Conservation (phyloP, 78 protist genomes). For the Emiliania huxleyi region DNA sequence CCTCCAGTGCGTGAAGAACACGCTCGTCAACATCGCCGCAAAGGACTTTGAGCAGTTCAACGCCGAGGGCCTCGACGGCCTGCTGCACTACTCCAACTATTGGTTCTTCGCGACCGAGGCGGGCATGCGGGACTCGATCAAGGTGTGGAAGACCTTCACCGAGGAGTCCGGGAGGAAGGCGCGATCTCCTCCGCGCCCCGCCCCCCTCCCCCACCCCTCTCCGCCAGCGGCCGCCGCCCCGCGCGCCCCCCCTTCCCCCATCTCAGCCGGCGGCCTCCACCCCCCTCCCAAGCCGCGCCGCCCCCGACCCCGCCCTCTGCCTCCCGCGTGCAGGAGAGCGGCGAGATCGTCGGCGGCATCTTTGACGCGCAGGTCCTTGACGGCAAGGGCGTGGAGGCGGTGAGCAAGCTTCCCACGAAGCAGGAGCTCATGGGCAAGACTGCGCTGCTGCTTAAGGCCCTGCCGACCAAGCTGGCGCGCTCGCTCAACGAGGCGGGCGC, state of each 20-base stretch:
- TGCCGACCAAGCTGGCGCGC: constrained; percentile 13
- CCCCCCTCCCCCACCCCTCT: constrained; percentile 20
- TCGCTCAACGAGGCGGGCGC: neutral
- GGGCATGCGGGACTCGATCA: neutral
- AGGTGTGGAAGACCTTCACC: neutral
- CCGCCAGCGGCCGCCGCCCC: neutral
- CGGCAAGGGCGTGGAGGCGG: neutral
- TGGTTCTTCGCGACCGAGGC: neutral
- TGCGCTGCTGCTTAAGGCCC: neutral
- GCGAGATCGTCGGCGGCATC: neutral
- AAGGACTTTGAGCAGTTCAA: neutral
- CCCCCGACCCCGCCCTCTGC: neutral
- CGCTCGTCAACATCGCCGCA: neutral
- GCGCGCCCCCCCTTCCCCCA: neutral
- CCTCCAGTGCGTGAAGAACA: neutral
- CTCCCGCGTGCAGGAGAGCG: neutral
- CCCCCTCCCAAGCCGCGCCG: neutral
- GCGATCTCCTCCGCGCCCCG: constrained; percentile 19
- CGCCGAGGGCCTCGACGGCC: neutral
- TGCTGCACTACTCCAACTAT: constrained; percentile 9
- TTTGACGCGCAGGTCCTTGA: neutral
- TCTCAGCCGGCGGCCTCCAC: neutral
- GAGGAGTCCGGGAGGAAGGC: neutral
- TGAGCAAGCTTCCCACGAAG: constrained; percentile 13
- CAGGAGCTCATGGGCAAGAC: constrained; percentile 1